Base-by-base conservation (phyloP, 805 yeast genomes). In the Sugiyamaella mastotermitis region DNA sequence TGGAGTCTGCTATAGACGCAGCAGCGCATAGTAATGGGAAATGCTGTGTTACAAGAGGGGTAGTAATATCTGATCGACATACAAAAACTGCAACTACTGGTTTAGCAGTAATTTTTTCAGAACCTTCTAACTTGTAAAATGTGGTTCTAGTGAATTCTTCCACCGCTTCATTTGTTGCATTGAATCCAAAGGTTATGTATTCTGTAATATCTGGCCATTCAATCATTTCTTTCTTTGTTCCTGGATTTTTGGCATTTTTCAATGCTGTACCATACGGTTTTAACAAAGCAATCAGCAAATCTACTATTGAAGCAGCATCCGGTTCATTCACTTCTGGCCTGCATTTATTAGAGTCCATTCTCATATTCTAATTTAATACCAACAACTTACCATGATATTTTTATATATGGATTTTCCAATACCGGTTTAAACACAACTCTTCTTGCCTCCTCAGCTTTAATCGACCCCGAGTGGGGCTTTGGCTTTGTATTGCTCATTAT, bases 321-420 rank as follows among this genome's bases (percentile, higher is more conserved):
- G 35, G 38, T 10, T 25, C 20, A 9, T 38, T 16, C 8, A 35
- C 30, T 5, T 19, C 40, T 5, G 45, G 47, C 51, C 53, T 27
- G 30, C 30, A 11, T 17, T 10, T 14, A 14, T 17, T 17, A 5
- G 10, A 7, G 8, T 17, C 30, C 18, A 11, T 5, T 14, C 18
- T 27, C 9, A 14, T 27, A 14, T 14, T 15, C 18, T 7, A 17
- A 17, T 7, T 27, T 5, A 7, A 6, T 6, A 10, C 6, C 17
- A 6, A 17, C 7, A 7, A 27, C 30, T 17, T 27, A 27, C 30
- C 55, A 51, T 9, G 13, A 38, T 11, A 44, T 37, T 21, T 43
- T 42, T 5, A 46, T 43, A 27, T 47, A 45, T 10, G 59, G 58
- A 31, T 48, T 46, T 13, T 55, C 59, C 3, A 55, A 40, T 4